These are phyloP conservation scores for Silene conica DNA, from an alignment of 148 eudicot species.

Conservation along the genomic window DNA sequence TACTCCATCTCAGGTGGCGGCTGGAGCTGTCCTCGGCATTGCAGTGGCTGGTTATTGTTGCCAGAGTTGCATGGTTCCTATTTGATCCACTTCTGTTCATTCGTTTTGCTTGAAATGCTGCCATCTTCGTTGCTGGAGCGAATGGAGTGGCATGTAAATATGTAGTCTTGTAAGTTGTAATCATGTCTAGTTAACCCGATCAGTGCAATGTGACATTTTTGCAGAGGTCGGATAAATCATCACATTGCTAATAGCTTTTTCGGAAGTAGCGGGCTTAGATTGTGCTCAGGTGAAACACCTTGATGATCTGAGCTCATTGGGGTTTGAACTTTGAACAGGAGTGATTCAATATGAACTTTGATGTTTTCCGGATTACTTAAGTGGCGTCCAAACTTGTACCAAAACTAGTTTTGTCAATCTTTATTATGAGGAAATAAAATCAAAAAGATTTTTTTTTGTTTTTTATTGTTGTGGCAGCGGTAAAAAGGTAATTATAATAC, in stretches of 20 bases:
- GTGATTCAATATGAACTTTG: too few relatives aligned
- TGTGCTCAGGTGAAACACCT: background rate
- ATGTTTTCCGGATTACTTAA: too few relatives aligned
- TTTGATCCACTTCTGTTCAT: background rate
- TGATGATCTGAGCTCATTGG: background rate
- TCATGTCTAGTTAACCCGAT: background rate
- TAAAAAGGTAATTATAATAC: too few relatives aligned
- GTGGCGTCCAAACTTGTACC: too few relatives aligned
- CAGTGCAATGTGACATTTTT: background rate
- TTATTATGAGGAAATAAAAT: too few relatives aligned
- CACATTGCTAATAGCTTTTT: background rate
- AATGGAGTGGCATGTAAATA: background rate
- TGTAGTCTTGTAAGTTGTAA: background rate
- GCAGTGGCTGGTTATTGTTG: constrained; percentile 63
- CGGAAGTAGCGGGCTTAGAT: background rate
- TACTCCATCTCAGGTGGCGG: constrained; percentile 80
- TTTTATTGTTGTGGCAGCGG: too few relatives aligned
- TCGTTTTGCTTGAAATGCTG: too few relatives aligned
- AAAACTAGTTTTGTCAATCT: too few relatives aligned
- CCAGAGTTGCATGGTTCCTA: constrained; percentile 34
- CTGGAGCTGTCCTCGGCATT: constrained; percentile 76
- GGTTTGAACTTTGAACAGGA: constrained; percentile 4
- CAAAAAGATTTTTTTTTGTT: too few relatives aligned
- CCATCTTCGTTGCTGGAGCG: background rate
- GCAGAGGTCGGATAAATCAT: background rate